Evolutionary conservation across 805 yeast genomes (phyloP).

Genomic region (Candida easanensis): DNA sequence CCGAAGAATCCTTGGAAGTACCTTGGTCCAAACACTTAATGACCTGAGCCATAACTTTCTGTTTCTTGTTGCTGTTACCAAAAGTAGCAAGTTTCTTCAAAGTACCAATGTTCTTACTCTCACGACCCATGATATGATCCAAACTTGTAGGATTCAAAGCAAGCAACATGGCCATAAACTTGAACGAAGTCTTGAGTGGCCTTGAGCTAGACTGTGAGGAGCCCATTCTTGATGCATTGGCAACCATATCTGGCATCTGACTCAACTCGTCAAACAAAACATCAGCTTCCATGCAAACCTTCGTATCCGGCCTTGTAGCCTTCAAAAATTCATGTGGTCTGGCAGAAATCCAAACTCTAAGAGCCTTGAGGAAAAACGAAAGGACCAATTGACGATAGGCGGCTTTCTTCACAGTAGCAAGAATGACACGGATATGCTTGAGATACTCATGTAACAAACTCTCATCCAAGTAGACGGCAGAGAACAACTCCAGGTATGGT

Average conservation of each 20-base stretch:
- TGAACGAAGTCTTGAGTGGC: constrained; percentile 30
- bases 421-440: constrained; percentile 36
- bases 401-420: constrained; percentile 38
- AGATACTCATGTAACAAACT: constrained; percentile 36
- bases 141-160: constrained; percentile 33
- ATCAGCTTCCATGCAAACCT: constrained; percentile 29
- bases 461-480: constrained; percentile 40
- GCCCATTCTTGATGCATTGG: constrained; percentile 6
- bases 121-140: constrained; percentile 22
- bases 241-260: constrained; percentile 27
- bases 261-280: constrained; percentile 35
- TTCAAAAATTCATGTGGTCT: constrained; percentile 44
- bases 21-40: constrained; percentile 20
- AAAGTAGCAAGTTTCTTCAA: constrained; percentile 25
- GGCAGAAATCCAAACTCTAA: constrained; percentile 48
- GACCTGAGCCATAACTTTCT: constrained; percentile 20
- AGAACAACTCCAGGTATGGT: constrained; percentile 45
- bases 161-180: constrained; percentile 33
- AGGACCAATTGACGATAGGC: constrained; percentile 45
- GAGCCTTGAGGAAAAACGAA: constrained; percentile 43
- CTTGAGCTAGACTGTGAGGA: constrained; percentile 11
- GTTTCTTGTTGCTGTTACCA: constrained; percentile 21
- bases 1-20: constrained; percentile 19
- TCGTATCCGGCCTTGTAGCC: constrained; percentile 21
- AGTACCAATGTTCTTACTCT: constrained; percentile 14